phyloP scores from a whole-genome alignment of 1,284 basidiomycete genomes.

The Sanguinoderma infundibulare region DNA sequence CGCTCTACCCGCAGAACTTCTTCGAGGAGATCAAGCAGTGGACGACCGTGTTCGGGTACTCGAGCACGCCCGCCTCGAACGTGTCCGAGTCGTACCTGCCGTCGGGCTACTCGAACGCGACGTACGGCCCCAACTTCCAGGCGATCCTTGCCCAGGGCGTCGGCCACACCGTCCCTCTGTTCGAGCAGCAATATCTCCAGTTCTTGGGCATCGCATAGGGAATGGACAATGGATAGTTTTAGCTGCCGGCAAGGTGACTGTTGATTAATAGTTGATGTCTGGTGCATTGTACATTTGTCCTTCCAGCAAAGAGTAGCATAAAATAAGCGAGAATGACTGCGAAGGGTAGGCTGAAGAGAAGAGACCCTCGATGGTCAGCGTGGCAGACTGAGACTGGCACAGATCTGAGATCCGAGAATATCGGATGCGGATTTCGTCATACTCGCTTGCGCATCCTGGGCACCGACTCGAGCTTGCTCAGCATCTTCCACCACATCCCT shows the following conservation, averaged over 20 bases:
- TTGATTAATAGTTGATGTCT: too few relatives aligned
- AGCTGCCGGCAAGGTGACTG: too few relatives aligned
- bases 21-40: constrained; percentile 45
- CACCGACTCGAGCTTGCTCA: background rate
- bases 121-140: constrained; percentile 52
- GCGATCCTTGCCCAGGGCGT: constrained; percentile 49
- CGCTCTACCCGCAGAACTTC: constrained; percentile 55
- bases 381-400: background rate
- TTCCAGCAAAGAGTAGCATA: background rate
- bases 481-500: background rate
- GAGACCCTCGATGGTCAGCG: background rate
- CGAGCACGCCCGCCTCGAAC: constrained; percentile 37
- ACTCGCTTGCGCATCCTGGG: background rate
- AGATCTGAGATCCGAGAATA: background rate
- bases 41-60: constrained; percentile 31
- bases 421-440: constrained; percentile 1
- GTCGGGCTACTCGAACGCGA: constrained; percentile 46
- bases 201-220: constrained; percentile 24
- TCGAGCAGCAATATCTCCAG: constrained; percentile 26
- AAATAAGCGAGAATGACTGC: background rate
- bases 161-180: constrained; percentile 42
- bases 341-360: background rate
- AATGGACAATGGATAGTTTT: background rate
- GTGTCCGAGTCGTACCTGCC: constrained; percentile 26
- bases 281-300: background rate